phyloP scores from a whole-genome alignment of 768 basidiomycete genomes.

The Boletellus emodensis region DNA sequence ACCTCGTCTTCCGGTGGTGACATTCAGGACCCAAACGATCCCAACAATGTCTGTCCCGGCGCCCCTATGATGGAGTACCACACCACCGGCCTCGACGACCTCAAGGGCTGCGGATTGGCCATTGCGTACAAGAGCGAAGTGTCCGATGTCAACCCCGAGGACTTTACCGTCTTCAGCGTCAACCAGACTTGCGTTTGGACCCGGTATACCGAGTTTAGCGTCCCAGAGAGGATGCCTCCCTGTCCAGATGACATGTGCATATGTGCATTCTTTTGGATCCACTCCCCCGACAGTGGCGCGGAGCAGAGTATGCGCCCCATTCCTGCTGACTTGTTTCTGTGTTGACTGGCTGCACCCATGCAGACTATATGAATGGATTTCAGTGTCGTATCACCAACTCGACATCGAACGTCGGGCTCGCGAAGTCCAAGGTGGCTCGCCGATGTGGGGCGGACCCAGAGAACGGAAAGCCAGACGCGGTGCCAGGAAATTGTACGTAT shows the following conservation, averaged over 20 bases:
- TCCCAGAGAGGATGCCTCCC: slow-evolving; percentile 64
- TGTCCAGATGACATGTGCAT: slow-evolving; percentile 61
- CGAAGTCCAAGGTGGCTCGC: slow-evolving; percentile 55
- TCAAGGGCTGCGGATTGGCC: slow-evolving; percentile 63
- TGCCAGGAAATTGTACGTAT: slow-evolving; percentile 64
- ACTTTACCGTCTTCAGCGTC: slow-evolving; percentile 70
- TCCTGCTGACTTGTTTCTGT: neutral
- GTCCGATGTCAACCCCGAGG: slow-evolving; percentile 53
- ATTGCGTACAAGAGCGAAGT: slow-evolving; percentile 74
- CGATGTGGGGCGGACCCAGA: slow-evolving; percentile 60
- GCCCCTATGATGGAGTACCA: slow-evolving; percentile 46
- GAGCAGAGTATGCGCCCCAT: slow-evolving; percentile 50
- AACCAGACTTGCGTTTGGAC: slow-evolving; percentile 76
- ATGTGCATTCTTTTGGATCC: slow-evolving; percentile 76
- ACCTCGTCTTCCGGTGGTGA: slow-evolving; percentile 51
- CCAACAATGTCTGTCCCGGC: slow-evolving; percentile 51
- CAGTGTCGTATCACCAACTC: slow-evolving; percentile 57
- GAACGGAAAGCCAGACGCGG: slow-evolving; percentile 39
- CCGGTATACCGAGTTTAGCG: slow-evolving; percentile 63
- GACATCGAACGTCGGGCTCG: slow-evolving; percentile 49
- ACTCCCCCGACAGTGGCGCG: slow-evolving; percentile 54
- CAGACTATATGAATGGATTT: slow-evolving; percentile 76
- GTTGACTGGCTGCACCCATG: neutral
- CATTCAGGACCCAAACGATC: slow-evolving; percentile 43
- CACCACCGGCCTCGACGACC: slow-evolving; percentile 49